A percentile compares a stretch with the other conserved stretches of the same genome.
Evolutionary conservation across 2,329 filamentous ascomycete species (phyloP).

Genomic region (Curvularia spicifera): DNA sequence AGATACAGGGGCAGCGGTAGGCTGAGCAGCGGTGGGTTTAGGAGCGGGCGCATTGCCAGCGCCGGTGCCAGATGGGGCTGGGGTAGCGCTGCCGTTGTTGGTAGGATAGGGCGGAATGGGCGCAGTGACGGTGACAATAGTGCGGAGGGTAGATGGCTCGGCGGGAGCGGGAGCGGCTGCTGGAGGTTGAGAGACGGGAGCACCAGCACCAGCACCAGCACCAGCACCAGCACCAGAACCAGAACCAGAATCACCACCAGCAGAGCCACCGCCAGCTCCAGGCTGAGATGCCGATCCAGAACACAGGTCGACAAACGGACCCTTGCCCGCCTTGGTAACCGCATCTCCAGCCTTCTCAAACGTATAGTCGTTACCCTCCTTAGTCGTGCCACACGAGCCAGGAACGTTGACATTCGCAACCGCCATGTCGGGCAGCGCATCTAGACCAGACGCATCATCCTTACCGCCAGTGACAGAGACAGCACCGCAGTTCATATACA

Average conservation of each 20-base stretch:
- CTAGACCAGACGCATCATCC: constrained; percentile 60
- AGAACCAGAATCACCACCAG: neutral
- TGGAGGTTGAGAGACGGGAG: neutral
- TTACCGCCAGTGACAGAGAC: constrained; percentile 66
- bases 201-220: neutral
- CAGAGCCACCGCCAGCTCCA: constrained; percentile 5
- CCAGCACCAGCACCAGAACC: neutral
- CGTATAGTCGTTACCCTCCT: constrained; percentile 51
- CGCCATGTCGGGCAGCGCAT: constrained; percentile 72
- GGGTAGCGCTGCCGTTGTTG: neutral
- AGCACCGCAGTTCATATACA: constrained; percentile 85
- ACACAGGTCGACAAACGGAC: constrained; percentile 36
- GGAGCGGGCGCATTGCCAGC: neutral
- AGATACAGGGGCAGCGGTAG: neutral
- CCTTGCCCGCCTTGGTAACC: constrained; percentile 42
- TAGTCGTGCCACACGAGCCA: constrained; percentile 57
- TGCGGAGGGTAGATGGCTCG: constrained; percentile 27
- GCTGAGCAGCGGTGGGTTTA: constrained; percentile 5
- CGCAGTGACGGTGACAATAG: constrained; percentile 37
- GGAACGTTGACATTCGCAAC: constrained; percentile 66
- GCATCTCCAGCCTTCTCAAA: constrained; percentile 72
- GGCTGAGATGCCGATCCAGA: constrained; percentile 19
- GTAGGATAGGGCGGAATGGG: constrained; percentile 16
- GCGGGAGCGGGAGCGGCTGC: constrained; percentile 8
- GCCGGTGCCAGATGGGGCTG: constrained; percentile 3